Conservation (phyloP, 495 filamentous ascomycete species). For the Aspergillus conjunctus region DNA sequence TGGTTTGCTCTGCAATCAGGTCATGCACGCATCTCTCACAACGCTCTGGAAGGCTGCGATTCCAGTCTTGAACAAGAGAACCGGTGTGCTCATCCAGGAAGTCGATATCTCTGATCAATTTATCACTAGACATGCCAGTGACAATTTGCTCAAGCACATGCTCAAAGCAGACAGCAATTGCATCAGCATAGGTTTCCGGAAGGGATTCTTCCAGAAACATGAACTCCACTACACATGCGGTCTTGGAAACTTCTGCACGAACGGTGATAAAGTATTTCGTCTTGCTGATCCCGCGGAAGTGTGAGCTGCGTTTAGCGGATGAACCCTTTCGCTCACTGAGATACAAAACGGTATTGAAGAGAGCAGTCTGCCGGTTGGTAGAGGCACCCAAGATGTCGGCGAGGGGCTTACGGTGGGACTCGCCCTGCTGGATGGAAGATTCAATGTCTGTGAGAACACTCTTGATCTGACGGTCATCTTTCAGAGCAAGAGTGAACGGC, state of each 20-base stretch:
- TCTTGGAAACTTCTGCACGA: constrained; percentile 1
- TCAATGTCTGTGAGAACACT: not conserved
- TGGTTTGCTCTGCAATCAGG: constrained; percentile 45
- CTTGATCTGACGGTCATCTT: not conserved
- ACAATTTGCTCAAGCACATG: constrained; percentile 29
- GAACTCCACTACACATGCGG: constrained; percentile 4
- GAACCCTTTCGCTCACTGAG: not conserved
- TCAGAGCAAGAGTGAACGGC: not conserved
- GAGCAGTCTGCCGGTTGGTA: not conserved
- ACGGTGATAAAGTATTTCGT: not conserved
- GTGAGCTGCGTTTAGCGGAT: constrained; percentile 1
- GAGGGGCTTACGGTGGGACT: not conserved
- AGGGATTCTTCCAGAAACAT: not conserved
- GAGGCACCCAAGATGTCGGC: not conserved
- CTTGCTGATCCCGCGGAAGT: constrained; percentile 4
- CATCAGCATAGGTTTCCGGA: constrained; percentile 2
- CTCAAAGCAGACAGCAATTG: constrained; percentile 32
- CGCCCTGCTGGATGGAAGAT: not conserved
- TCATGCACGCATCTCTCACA: constrained; percentile 52
- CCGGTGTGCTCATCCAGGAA: constrained; percentile 35
- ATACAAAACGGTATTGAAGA: constrained; percentile 2
- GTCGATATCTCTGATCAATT: constrained; percentile 29
- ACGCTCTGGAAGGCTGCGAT: constrained; percentile 31
- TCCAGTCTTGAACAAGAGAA: constrained; percentile 41
- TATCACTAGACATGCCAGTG: constrained; percentile 12